Evolutionary conservation across 2,329 filamentous ascomycete species (phyloP), one percentile per base, ranked within the genome.

Genomic region (Aspergillus latus): DNA sequence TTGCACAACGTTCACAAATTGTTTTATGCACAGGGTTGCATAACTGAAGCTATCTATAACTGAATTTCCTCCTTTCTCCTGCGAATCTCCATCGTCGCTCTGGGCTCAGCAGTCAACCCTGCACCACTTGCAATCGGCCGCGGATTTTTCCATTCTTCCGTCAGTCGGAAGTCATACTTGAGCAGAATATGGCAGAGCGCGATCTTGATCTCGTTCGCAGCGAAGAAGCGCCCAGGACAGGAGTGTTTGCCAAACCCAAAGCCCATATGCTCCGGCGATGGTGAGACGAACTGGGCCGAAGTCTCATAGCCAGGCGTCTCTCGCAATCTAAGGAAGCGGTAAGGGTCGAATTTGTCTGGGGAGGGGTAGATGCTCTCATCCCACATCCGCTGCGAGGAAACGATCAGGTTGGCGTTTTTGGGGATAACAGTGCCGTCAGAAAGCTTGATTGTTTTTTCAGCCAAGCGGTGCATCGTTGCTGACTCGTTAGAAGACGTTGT

Each of bases 161-260:
- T 6, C 15, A 42, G n/a, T 10, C 39, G 39, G 26, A 82, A 61
- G 26, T 83, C 80, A 62, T 81, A 83, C 54, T 82, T 77, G 13
- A 77, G 63, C 0, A 82, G 59, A 4, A 83, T 63, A 48, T 80
- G 74, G 0, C 76, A 74, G 36, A 82, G 59, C 2, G 80, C 73
- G 64, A 83, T 78, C 63, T 84, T 84, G 5, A 83, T 67, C 63
- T 81, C 79, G 46, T 80, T 73, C 0, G 78, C 75, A 0, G 80
- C 80, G 54, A 83, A 82, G 69, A 83, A 83, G 0, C 81, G 72
- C 0, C 81, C 82, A 0, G 80, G 78, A 47, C 81, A 70, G 16
- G 64, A 59, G 34, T 67, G 61, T 44, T 57, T 62, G 5, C 72
- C 72, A 39, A 65, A 62, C 2, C 72, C 71, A 51, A 73, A 74